Evolutionary conservation across 345 rosid species (phyloP).

Genomic region (Citrus cavaleriei): DNA sequence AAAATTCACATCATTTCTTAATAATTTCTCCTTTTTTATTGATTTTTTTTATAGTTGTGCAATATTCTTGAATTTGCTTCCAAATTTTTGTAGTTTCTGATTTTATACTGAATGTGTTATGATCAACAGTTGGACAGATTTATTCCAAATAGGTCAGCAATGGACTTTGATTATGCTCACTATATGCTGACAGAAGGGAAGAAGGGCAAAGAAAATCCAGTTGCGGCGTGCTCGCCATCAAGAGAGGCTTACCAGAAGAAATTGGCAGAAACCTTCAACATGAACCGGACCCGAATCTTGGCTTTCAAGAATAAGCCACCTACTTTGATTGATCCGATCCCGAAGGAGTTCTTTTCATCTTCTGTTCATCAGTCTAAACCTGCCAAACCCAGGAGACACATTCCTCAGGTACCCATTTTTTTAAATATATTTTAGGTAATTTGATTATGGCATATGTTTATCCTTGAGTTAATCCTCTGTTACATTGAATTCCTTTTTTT

Average conservation of each 20-base stretch:
- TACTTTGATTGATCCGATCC: conserved; percentile 15
- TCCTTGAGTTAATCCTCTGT: too few relatives aligned
- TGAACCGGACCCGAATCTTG: conserved; percentile 33
- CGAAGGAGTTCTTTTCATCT: conserved; percentile 16
- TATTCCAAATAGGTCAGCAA: conserved; percentile 42
- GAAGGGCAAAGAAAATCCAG: conserved; percentile 26
- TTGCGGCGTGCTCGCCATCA: conserved; percentile 12
- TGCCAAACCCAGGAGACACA: conserved; percentile 20
- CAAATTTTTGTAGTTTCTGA: neutral
- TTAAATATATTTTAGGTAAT: too few relatives aligned
- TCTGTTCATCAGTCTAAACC: conserved; percentile 16
- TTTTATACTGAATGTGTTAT: neutral
- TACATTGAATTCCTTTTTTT: too few relatives aligned
- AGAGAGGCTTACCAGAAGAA: conserved; percentile 26
- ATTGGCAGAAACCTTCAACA: conserved; percentile 30
- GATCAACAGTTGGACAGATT: conserved; percentile 42
- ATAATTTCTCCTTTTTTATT: too few relatives aligned
- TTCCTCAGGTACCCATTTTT: conserved; percentile 21
- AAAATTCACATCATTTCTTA: neutral
- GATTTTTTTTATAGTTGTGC: too few relatives aligned
- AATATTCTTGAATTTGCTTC: neutral
- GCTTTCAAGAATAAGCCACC: conserved; percentile 38
- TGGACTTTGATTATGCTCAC: conserved; percentile 40
- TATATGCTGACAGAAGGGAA: conserved; percentile 40
- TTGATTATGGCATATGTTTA: too few relatives aligned